Evolutionary conservation across 2,329 filamentous ascomycete species (phyloP), one percentile per base, ranked within the genome.

Genomic region (Arthroderma sp.): DNA sequence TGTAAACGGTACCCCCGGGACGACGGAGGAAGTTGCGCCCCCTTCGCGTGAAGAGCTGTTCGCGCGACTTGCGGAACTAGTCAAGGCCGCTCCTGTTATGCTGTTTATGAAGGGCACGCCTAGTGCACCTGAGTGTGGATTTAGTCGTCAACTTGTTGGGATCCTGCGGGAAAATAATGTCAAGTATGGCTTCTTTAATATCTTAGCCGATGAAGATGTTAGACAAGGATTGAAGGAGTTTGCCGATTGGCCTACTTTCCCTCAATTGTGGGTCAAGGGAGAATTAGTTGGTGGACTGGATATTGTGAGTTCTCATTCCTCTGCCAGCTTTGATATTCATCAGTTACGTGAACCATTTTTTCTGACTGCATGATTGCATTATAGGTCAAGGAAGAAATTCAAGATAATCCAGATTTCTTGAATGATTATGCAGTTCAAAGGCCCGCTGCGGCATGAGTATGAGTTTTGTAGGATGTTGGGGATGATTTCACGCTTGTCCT

Each of bases 161-260:
- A 77, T 98, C 39, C 68, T 98, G 56, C 77, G 91, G 43, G 89
- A 96, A 67, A 81, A 86, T 60, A 83, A 83, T 41, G 83, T 98
- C 49, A 86, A 94, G 62, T 98, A 96, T 63, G 91, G 91, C 15
- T 98, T 98, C 72, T 98, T 98, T 73, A 96, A 98, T 62, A 98
- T 98, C 52, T 67, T 98, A 55, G 91, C 91, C 51, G 91, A 98
- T 61, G 89, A 98, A 58, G 89, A 96, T 64, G 91, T 98, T 40
- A 77, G 91, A 49, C 89, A 96, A 68, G 91, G 91, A 0, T 68
- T 98, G 58, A 98, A 98, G 74, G 85, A 91, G 67, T 96, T 80
- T 62, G 87, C 87, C n/a, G 91, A 96, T 50, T 98, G 91, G 91
- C 91, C 91, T 6, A 98, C 91, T 0, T 98, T 86, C 66, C 91